phyloP scores from a whole-genome alignment of 169 alveolate species.

The Plasmodium blacklocki region DNA sequence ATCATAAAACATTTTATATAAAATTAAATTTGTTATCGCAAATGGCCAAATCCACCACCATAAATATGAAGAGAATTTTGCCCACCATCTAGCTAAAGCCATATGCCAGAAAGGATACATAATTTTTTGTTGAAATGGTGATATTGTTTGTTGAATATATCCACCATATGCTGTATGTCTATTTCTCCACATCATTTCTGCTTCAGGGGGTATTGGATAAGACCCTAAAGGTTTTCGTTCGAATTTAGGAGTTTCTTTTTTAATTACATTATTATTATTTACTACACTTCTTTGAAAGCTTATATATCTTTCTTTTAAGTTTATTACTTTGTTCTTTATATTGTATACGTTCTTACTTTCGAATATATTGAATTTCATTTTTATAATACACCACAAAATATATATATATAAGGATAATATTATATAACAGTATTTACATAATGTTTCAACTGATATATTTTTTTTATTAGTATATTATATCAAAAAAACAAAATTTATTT shows the following conservation, averaged over 20 bases:
- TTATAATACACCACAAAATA: conserved; percentile 5
- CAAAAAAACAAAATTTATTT: too few species aligned
- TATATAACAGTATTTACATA: background rate
- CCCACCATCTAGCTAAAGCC: conserved; percentile 91
- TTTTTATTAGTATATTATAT: too few species aligned
- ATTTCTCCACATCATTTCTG: conserved; percentile 90
- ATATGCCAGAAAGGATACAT: conserved; percentile 89
- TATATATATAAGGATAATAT: background rate
- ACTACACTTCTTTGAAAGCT: conserved; percentile 44
- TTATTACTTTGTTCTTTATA: conserved; percentile 4
- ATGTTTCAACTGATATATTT: too few species aligned
- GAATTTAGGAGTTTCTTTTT: conserved; percentile 83
- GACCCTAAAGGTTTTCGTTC: conserved; percentile 89
- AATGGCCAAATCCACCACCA: conserved; percentile 89
- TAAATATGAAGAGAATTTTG: conserved; percentile 81
- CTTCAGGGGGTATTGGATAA: conserved; percentile 91
- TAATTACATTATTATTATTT: conserved; percentile 26
- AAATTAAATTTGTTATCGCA: conserved; percentile 73
- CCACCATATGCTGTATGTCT: conserved; percentile 90
- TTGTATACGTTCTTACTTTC: conserved; percentile 5
- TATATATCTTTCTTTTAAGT: conserved; percentile 23
- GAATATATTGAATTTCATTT: conserved; percentile 19
- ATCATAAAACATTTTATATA: conserved; percentile 72
- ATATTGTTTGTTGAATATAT: conserved; percentile 88
- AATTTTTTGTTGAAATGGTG: conserved; percentile 90